These are phyloP conservation scores for Candida glucosophila DNA, from an alignment of 1,139 yeast species.

Conservation along the genomic window DNA sequence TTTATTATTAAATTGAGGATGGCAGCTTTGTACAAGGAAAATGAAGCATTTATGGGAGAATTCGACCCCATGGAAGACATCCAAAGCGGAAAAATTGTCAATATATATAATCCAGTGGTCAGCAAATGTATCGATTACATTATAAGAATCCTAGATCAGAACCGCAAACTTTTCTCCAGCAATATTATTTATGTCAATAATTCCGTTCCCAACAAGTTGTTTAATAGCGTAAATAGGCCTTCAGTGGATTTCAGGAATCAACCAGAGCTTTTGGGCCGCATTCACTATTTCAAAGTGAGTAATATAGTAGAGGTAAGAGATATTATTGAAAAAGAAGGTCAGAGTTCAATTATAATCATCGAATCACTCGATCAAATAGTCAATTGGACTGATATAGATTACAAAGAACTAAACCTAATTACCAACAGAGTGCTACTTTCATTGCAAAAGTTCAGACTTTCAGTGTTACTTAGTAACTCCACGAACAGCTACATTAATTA, in stretches of 20 bases:
- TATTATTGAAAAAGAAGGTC: slow-evolving; percentile 1
- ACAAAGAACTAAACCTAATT: slow-evolving; percentile 7
- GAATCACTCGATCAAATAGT: slow-evolving; percentile 9
- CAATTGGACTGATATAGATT: slow-evolving; percentile 5
- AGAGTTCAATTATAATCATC: slow-evolving; percentile 6
- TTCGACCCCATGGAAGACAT: too few relatives aligned
- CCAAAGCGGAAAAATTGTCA: too few relatives aligned
- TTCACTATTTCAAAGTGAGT: slow-evolving; percentile 10
- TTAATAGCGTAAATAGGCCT: slow-evolving; percentile 5
- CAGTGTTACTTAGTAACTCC: slow-evolving; percentile 1
- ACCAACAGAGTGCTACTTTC: slow-evolving; percentile 7
- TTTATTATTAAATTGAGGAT: too few relatives aligned
- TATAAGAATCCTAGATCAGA: slow-evolving; percentile 3
- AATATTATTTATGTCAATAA: slow-evolving; percentile 10
- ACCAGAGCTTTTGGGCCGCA: slow-evolving; percentile 7
- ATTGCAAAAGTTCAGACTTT: slow-evolving; percentile 2
- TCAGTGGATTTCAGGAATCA: slow-evolving; percentile 5
- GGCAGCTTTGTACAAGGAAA: too few relatives aligned
- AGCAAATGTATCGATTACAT: slow-evolving; percentile 5
- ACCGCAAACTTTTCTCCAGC: slow-evolving; percentile 2
- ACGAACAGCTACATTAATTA: slow-evolving; percentile 3
- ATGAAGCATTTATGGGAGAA: too few relatives aligned
- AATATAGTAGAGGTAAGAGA: slow-evolving; percentile 5
- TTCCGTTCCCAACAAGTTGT: slow-evolving; percentile 10
- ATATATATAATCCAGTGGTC: too few relatives aligned